Base-by-base conservation (phyloP, 371 early-diverging fungal species). In the Apophysomyces variabilis region DNA sequence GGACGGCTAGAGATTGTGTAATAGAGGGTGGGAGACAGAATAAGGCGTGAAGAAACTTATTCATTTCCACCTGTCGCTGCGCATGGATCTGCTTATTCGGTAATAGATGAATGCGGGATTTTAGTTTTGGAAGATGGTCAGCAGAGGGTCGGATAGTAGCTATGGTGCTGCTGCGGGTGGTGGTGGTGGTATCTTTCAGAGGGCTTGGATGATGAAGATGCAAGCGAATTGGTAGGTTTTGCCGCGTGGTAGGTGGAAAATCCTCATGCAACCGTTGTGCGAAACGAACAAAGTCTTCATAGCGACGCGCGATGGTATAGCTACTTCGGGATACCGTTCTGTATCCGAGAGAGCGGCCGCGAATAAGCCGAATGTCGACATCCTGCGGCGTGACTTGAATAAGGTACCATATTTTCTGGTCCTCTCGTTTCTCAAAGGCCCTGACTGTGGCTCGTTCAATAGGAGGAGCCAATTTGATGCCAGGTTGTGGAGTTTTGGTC, bases 281-380 rank as follows among this genome's bases (percentile, higher is more conserved):
- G 38, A 74, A 70, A 46, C 66, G 68, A 3, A 59, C 38, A 54
- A 67, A 74, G 38, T 74, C 74, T 41, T 74, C 70, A 38, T 74
- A 74, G 6, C 70, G 70, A 16, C 74, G 74, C 36, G 66, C 37
- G n/a, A 74, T 70, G n/a, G 66, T 74, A 36, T 74, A 74, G 7
- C 68, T 59, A 5, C 66, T 64, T 11, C 73, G 66, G 16, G 58
- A 12, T 3, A 61, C 32, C 9, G 64, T 37, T 37, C 44, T 62
- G 21, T 60, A 57, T 14, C 59, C 57, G 35, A 60, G 44, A 26
- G 60, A 47, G 5, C 54, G 54, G 35, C 64, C 64, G 45, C 64
- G 58, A 18, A 57, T 62, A 38, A 65, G 41, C 11, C 69, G 69
- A 50, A 65, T 45, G 36, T 64, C 62, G 50, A 56, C 61, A 41